phyloP scores from a whole-genome alignment of 352 stramenopile species.

The Phytophthora quininea region DNA sequence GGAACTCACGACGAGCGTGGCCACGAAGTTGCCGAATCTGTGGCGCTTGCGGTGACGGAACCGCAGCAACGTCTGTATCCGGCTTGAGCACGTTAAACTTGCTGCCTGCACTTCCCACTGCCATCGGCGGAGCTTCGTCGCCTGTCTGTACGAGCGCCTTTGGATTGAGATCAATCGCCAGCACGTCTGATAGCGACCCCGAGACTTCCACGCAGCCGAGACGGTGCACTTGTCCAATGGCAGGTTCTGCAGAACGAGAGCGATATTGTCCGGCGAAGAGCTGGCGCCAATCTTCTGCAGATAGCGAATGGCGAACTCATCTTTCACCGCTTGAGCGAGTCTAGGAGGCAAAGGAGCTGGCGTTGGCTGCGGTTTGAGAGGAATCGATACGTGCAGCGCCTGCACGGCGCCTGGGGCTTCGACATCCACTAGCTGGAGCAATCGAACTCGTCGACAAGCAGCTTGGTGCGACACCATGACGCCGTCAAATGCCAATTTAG shows the following conservation, averaged over 20 bases:
- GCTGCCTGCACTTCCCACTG: not conserved
- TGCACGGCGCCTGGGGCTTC: constrained; percentile 49
- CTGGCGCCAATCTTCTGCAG: constrained; percentile 61
- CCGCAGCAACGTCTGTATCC: not conserved
- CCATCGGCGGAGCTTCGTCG: constrained; percentile 11
- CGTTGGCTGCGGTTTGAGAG: constrained; percentile 57
- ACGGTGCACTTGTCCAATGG: constrained; percentile 70
- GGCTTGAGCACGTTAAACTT: not conserved
- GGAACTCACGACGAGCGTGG: constrained; percentile 31
- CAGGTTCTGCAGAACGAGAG: constrained; percentile 62
- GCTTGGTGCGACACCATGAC: constrained; percentile 2
- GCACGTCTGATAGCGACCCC: constrained; percentile 57
- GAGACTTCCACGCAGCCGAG: constrained; percentile 59
- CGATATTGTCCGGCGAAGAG: constrained; percentile 61
- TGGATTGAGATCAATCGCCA: constrained; percentile 63
- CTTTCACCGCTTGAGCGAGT: constrained; percentile 53
- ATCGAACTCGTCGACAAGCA: constrained; percentile 5
- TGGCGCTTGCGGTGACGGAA: not conserved
- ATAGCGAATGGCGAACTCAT: constrained; percentile 81
- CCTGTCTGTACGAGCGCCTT: constrained; percentile 15
- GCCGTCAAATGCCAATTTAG: constrained; percentile 3
- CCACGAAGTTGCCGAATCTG: constrained; percentile 15
- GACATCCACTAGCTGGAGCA: not conserved
- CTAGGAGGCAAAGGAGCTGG: constrained; percentile 44
- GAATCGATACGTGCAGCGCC: constrained; percentile 58